phyloP scores from a whole-genome alignment of 2,329 filamentous ascomycete genomes.

The Thermothelomyces thermophilus region DNA sequence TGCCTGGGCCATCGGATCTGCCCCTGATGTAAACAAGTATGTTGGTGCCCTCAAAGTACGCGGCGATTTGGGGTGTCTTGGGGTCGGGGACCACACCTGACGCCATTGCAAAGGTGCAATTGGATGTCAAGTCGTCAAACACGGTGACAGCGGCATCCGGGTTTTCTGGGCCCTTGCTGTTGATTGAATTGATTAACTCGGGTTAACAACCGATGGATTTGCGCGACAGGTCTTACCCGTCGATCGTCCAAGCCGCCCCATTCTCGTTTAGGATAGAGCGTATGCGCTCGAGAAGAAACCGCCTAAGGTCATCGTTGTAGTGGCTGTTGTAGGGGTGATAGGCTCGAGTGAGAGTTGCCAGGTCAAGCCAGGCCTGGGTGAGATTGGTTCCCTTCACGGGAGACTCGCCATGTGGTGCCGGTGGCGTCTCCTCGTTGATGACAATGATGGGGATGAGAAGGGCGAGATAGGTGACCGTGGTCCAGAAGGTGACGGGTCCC shows the following conservation, averaged over 20 bases:
- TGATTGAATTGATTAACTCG: constrained; percentile 25
- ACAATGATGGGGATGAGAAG: constrained; percentile 66
- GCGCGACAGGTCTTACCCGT: constrained; percentile 24
- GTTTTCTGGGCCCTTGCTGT: constrained; percentile 13
- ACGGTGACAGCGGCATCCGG: constrained; percentile 41
- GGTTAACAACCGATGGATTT: neutral
- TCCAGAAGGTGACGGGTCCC: constrained; percentile 74
- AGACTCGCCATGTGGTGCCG: constrained; percentile 48
- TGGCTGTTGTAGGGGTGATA: constrained; percentile 89
- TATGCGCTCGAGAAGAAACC: constrained; percentile 68
- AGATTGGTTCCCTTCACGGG: constrained; percentile 65
- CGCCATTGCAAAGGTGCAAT: constrained; percentile 58
- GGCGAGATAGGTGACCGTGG: constrained; percentile 67
- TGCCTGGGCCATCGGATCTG: constrained; percentile 61
- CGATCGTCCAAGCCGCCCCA: constrained; percentile 40
- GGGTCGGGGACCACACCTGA: constrained; percentile 21
- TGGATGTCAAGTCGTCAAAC: constrained; percentile 73
- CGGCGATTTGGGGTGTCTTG: constrained; percentile 30
- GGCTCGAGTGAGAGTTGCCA: constrained; percentile 64
- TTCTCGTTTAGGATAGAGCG: constrained; percentile 62
- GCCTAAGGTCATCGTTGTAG: constrained; percentile 71
- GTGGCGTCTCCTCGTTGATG: constrained; percentile 69
- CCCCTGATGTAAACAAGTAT: constrained; percentile 88
- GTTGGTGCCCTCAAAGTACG: constrained; percentile 91
- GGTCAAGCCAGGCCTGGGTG: constrained; percentile 78